Conservation (phyloP, 2,329 filamentous ascomycete genomes). For the Alternaria triticimaculans region DNA sequence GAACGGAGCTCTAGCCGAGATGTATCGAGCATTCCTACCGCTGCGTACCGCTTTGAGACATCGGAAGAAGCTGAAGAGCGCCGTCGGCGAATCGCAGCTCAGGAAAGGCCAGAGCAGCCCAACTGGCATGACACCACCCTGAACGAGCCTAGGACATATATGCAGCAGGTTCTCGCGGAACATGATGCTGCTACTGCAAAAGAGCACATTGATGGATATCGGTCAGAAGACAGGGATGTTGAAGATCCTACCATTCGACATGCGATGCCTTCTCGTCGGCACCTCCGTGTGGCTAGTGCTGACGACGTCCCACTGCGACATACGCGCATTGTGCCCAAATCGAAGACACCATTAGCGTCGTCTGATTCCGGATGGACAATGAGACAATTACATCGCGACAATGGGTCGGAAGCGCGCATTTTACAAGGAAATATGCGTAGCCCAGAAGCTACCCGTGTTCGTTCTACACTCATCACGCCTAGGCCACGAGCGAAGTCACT, state of each 20-base stretch:
- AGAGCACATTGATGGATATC: no score
- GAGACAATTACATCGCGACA: neutral
- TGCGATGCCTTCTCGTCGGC: neutral
- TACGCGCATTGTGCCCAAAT: neutral
- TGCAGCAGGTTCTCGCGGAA: neutral
- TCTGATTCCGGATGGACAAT: neutral
- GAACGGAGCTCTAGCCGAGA: neutral
- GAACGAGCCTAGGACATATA: neutral
- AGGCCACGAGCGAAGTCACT: neutral
- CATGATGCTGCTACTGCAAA: neutral
- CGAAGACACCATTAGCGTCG: neutral
- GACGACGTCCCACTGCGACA: neutral
- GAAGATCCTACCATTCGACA: neutral
- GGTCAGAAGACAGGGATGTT: neutral
- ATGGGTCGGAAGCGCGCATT: neutral
- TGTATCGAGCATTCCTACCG: neutral
- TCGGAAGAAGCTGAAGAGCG: neutral
- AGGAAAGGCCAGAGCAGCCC: neutral
- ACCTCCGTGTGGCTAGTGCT: neutral
- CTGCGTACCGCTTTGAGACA: neutral
- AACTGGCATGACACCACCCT: neutral
- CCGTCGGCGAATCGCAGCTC: neutral
- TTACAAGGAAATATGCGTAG: neutral
- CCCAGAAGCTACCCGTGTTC: neutral
- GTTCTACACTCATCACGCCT: neutral